These are phyloP conservation scores for Fusarium beomiforme DNA, from an alignment of 2,329 filamentous ascomycete species.

Conservation along the genomic window DNA sequence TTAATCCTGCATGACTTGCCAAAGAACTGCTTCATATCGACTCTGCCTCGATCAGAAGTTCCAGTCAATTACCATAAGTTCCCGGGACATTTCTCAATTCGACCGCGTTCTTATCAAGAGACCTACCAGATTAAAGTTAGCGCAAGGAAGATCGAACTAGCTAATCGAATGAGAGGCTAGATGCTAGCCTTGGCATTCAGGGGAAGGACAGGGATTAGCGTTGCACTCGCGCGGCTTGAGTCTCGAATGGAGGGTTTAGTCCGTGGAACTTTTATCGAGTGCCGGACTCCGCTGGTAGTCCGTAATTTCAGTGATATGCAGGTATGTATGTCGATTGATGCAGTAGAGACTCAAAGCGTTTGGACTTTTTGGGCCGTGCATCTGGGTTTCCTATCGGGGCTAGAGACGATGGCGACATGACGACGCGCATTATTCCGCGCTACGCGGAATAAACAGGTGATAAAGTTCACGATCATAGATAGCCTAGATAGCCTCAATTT, in stretches of 20 bases:
- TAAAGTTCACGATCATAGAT: too few species aligned
- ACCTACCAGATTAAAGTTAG: constrained; percentile 14
- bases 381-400: neutral
- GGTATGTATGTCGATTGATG: neutral
- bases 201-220: neutral
- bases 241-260: neutral
- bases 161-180: neutral
- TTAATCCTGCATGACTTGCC: neutral
- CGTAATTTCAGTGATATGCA: neutral
- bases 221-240: neutral
- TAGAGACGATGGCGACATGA: neutral
- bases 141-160: constrained; percentile 11
- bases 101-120: neutral
- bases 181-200: constrained; percentile 10
- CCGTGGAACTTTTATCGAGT: neutral
- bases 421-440: neutral
- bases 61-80: constrained; percentile 11
- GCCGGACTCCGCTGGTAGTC: neutral
- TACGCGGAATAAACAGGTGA: neutral
- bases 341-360: neutral
- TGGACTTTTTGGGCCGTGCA: neutral
- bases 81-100: neutral
- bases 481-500: neutral
- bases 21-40: neutral
- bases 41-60: constrained; percentile 2